Evolutionary conservation across 768 basidiomycete species (phyloP), one percentile per base, ranked within the genome.

Genomic region (Russula lepida): DNA sequence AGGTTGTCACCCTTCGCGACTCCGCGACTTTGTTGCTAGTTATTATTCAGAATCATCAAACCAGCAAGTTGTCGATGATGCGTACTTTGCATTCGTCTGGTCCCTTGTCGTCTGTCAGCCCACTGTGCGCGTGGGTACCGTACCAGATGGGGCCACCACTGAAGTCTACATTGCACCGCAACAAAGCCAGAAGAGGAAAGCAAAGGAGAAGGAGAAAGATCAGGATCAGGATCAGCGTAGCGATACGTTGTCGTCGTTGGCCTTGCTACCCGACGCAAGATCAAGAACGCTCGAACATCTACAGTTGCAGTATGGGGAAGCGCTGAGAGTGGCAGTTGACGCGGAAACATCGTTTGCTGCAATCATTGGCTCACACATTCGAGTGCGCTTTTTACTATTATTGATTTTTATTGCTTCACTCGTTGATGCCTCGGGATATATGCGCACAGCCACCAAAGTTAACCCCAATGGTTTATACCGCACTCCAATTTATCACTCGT

Each of bases 161-260:
- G 84, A 90, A 66, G 88, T 92, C 2, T 87, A 82, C 75, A 79
- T 93, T 62, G 89, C 91, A 5, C 88, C 89, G 3, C 88, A 89
- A 69, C 77, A 74, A 2, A 86, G 84, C 68, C 67, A 66, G 60
- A 67, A 69, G 54, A 82, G 81, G 3, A 84, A 81, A 63, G 80
- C 75, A 35, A 82, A 80, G 59, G 82, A 80, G 25, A 78, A 80
- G 65, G 35, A 17, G 35, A 37, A 37, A 17, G 80, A 74, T 4
- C 77, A 80, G 65, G 80, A 74, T 4, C 77, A 80, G 65, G 80
- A 74, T 4, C 77, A 80, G 35, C 79, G 74, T 4, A 78, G 80
- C 43, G 75, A 72, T 12, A 68, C 71, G 0, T 76, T 77, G 12
- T 74, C 80, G 3, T 54, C 53, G 6, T 74, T 91, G 32, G 71